Conservation (phyloP, 257 asterid genomes). For the Penstemon davidsonii region DNA sequence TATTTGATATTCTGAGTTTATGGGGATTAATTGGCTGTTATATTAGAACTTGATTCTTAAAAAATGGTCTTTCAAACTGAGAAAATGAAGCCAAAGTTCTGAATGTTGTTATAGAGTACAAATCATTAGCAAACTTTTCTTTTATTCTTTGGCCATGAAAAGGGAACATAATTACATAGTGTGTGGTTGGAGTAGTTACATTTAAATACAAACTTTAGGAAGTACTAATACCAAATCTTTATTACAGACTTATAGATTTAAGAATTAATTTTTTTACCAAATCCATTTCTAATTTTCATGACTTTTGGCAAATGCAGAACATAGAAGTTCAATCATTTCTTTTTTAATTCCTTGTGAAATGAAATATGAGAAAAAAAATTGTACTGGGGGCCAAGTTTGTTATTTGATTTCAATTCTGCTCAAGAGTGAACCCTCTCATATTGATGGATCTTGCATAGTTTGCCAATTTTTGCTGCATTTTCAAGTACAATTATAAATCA, state of each 20-base stretch:
- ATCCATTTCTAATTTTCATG: constrained; percentile 10
- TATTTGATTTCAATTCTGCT: not conserved
- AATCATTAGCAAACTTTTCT: not conserved
- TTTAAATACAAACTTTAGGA: not conserved
- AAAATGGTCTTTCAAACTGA: not conserved
- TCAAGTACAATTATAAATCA: not conserved
- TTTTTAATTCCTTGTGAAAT: not conserved
- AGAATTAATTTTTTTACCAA: constrained; percentile 2
- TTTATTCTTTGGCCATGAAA: no score
- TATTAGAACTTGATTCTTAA: not conserved
- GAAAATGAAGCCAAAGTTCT: not conserved
- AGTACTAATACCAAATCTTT: constrained; percentile 17
- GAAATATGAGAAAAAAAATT: not conserved
- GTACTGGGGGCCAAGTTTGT: no score
- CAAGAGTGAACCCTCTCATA: not conserved
- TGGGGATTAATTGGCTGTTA: not conserved
- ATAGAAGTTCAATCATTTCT: not conserved
- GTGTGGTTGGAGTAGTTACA: constrained; percentile 21
- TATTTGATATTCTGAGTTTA: not conserved
- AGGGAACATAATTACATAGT: not conserved
- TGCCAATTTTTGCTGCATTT: no score
- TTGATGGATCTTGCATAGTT: not conserved
- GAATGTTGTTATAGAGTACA: not conserved
- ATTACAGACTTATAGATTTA: not conserved
- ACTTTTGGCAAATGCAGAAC: not conserved